phyloP scores from a whole-genome alignment of 169 alveolate species.

The Cryptosporidium viatorum region DNA sequence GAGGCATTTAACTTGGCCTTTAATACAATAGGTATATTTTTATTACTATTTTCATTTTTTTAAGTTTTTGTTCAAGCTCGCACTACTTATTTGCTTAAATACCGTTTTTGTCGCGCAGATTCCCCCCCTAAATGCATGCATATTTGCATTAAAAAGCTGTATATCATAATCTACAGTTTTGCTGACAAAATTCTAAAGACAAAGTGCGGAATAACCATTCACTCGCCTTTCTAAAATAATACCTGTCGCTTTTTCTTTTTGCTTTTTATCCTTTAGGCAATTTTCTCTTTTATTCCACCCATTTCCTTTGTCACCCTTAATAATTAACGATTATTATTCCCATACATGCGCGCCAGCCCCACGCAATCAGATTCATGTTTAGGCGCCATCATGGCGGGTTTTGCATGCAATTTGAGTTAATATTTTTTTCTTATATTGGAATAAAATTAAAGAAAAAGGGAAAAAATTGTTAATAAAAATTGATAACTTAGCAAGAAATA shows the following conservation, averaged over 20 bases:
- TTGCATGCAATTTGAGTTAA: neutral
- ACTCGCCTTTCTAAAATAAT: too few species aligned
- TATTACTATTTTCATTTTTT: neutral
- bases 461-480: neutral
- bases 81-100: neutral
- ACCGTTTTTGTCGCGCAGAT: too few species aligned
- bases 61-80: neutral
- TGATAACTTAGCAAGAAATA: neutral
- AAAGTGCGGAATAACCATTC: too few species aligned
- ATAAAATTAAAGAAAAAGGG: neutral
- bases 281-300: neutral
- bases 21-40: neutral
- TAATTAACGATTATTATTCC: neutral
- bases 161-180: too few species aligned
- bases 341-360: neutral
- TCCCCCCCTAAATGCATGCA: neutral
- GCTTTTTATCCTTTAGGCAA: neutral
- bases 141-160: neutral
- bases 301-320: neutral
- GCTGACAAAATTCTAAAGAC: too few species aligned
- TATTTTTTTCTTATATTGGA: neutral
- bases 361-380: neutral
- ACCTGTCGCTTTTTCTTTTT: neutral
- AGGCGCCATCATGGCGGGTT: constrained; percentile 1
- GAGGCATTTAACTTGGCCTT: neutral